Evolutionary conservation across 1,284 basidiomycete genomes (phyloP).

Genomic region (Ceratobasidium sp.): DNA sequence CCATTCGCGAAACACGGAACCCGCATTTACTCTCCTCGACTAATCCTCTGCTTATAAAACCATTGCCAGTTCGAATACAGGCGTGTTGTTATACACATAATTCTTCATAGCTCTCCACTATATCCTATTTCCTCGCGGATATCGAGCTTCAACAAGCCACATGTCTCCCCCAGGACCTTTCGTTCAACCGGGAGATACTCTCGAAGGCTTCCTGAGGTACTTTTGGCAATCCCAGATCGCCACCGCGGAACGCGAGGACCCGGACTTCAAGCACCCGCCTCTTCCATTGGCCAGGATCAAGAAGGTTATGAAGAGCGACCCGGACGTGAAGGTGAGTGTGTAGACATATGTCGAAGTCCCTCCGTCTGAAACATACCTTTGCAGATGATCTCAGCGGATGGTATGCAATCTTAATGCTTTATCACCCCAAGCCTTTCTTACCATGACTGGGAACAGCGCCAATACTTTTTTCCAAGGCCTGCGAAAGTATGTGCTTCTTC

Average conservation of each 20-base stretch:
- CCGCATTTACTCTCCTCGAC: not conserved
- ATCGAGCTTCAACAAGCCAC: not conserved
- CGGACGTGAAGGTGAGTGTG: slow-evolving; percentile 85
- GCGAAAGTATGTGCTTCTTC: slow-evolving; percentile 76
- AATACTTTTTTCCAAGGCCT: slow-evolving; percentile 93
- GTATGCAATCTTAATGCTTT: slow-evolving; percentile 55
- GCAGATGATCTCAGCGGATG: slow-evolving; percentile 96
- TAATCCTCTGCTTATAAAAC: not conserved
- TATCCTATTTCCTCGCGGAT: not conserved
- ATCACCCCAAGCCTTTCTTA: slow-evolving; percentile 13
- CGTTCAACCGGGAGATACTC: slow-evolving; percentile 75
- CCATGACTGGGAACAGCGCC: slow-evolving; percentile 61
- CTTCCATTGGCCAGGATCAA: slow-evolving; percentile 92
- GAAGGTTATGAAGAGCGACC: slow-evolving; percentile 98
- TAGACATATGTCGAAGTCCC: not conserved
- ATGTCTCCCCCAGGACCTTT: slow-evolving; percentile 52
- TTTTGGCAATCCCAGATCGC: slow-evolving; percentile 87
- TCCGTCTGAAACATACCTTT: not conserved
- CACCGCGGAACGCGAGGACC: slow-evolving; percentile 78
- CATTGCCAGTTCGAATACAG: not conserved
- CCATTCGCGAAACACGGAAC: slow-evolving; percentile 11
- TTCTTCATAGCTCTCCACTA: not conserved
- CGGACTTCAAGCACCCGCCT: slow-evolving; percentile 83
- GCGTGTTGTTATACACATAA: not conserved
- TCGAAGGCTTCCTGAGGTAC: slow-evolving; percentile 75